Base-by-base conservation (phyloP, 208 protist genomes). In the Crithidia expoeki region DNA sequence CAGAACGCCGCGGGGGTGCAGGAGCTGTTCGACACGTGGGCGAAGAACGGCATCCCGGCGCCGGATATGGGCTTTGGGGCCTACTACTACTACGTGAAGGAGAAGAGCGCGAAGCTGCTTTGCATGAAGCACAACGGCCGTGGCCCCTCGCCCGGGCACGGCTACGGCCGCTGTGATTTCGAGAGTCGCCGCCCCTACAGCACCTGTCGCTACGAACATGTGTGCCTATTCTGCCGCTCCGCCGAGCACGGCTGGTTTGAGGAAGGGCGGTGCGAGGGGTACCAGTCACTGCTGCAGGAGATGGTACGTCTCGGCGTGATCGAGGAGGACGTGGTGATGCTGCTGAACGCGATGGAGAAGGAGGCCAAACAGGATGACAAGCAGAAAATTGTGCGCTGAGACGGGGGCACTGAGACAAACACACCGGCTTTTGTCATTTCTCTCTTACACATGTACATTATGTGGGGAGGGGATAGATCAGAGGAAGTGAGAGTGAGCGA, bases 91-190 rank as follows among this genome's bases (percentile, higher is more conserved):
- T 93, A 93, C 69, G 82, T 86, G 14, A 84, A 89, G 73, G 81
- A 86, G 66, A 86, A 82, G 64, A 79, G 76, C 52, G 73, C 80
- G 23, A 80, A 83, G 68, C 62, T 80, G 52, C 58, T 93, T 61
- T 93, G 88, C 72, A 83, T 93, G 68, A 86, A 89, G 56, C 88
- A 93, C 74, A 93, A 93, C 69, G 84, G 88, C 11, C 85, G 84
- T 17, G 79, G 80, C 14, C 69, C 73, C 23, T 80, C 69, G 14
- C 78, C 77, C 3, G 88, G 84, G 23, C 77, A 86, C 51, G 76
- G 80, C 42, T 80, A 89, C 49, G 88, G 88, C 23, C 76, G 77
- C 57, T 93, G 88, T 67, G 82, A 90, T 42, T 94, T 89, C 62
- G 88, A 83, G 50, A 83, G 67, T 44, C 83, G 79, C 34, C 78